Base-by-base conservation (phyloP, 257 asterid genomes). In the Solanum chmielewskii region DNA sequence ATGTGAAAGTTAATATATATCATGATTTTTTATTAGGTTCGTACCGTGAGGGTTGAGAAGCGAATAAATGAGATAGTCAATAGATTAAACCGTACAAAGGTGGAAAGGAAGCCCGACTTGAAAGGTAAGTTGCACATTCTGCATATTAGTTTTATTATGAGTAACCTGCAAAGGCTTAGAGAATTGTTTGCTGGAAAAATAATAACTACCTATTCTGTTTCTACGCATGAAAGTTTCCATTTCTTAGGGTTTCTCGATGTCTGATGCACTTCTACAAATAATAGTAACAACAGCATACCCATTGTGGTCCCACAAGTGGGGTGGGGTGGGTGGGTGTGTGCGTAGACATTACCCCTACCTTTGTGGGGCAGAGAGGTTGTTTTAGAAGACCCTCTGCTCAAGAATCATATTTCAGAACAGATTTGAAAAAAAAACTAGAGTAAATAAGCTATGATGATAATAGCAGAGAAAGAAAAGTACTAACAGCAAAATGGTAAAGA, bases 51-150 rank as follows among this genome's bases (percentile, higher is more conserved):
- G 90, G 99, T 95, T 90, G 99, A 97, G 90, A 97, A 95, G 95
- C 93, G 99, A 87, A 89, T 94, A 88, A 97, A 97, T 91, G 99
- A 97, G 90, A 89, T 94, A 86, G 94, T 97, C 84, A 97, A 97
- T 89, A 94, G 98, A 87, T 92, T 97, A 88, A 96, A 96, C 97
- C 93, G 94, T 90, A 95, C 99, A 87, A 97, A 97, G 91, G 99
- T 97, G 90, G 99, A 97, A 90, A 93, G 96, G 86, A 95, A 85
- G 49, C 97, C 98, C 11, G 99, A 97, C 92, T 89, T 96, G n/a
- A 96, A 95, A 94, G 99, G 99, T 96, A 52, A 86, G 75, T 44
- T 49, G 47, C 70, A 49, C 85, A 49, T 47, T 81, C 85, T 81
- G 21, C 21, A 52, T 29, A 42, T 42, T 25, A 42, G 8, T 42